Evolutionary conservation across 2,329 filamentous ascomycete genomes (phyloP).

Genomic region (Cylindrodendrum hubeiense): DNA sequence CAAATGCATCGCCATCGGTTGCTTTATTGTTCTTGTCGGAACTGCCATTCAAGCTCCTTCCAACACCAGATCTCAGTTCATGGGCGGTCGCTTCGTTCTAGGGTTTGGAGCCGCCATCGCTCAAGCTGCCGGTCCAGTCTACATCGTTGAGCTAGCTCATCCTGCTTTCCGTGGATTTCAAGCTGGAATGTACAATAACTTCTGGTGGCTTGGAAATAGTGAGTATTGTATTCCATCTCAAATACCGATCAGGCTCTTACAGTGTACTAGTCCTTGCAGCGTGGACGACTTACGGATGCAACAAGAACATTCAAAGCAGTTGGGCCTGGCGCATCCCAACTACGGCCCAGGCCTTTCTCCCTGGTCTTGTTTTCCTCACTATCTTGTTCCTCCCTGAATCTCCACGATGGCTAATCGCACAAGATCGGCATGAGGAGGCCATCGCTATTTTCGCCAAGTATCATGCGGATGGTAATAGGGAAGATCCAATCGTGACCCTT

Average conservation of each 20-base stretch:
- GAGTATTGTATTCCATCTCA: no score
- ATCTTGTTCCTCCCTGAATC: slow-evolving; percentile 69
- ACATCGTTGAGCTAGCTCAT: slow-evolving; percentile 61
- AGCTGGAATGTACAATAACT: slow-evolving; percentile 16
- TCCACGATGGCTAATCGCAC: slow-evolving; percentile 62
- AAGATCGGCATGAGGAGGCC: background rate
- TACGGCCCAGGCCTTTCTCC: slow-evolving; percentile 33
- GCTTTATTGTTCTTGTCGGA: slow-evolving; percentile 55
- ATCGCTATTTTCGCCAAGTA: slow-evolving; percentile 49
- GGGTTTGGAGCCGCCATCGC: slow-evolving; percentile 62
- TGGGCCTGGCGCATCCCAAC: slow-evolving; percentile 37
- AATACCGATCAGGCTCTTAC: no score
- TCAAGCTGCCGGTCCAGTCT: slow-evolving; percentile 57
- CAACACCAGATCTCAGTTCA: slow-evolving; percentile 55
- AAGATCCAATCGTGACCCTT: slow-evolving; percentile 57
- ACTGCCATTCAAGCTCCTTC: slow-evolving; percentile 59
- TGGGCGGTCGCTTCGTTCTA: slow-evolving; percentile 69
- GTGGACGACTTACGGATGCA: slow-evolving; percentile 39
- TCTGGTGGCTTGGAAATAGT: slow-evolving; percentile 12
- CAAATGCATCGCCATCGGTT: slow-evolving; percentile 51
- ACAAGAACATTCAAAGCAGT: slow-evolving; percentile 30
- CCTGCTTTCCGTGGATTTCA: slow-evolving; percentile 12
- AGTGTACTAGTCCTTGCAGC: no score
- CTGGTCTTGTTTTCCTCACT: slow-evolving; percentile 27
- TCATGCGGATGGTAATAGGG: slow-evolving; percentile 66